Conservation (phyloP, 2,329 filamentous ascomycete genomes). For the Ustulina deusta region DNA sequence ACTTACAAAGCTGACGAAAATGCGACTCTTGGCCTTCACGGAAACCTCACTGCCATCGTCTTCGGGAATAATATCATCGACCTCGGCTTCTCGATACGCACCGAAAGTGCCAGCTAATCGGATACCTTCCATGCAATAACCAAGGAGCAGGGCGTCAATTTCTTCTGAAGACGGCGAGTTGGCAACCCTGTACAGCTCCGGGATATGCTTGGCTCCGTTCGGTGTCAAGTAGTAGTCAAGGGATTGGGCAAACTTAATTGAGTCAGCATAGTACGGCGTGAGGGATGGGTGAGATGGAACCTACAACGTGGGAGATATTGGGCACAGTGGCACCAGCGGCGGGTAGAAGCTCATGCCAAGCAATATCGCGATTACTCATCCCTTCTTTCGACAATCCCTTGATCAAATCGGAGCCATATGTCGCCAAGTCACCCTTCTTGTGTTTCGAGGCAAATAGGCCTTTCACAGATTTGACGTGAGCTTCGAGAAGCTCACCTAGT, state of each 20-base stretch:
- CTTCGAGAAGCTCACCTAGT: conserved; percentile 62
- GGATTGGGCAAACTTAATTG: conserved; percentile 73
- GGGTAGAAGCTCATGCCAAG: conserved; percentile 77
- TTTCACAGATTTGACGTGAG: conserved; percentile 35
- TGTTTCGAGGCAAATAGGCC: conserved; percentile 57
- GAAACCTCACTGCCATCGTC: conserved; percentile 64
- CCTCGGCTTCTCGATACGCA: conserved; percentile 68
- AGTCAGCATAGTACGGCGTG: conserved; percentile 36
- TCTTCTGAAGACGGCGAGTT: conserved; percentile 65
- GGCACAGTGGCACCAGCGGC: conserved; percentile 75
- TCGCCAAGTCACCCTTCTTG: conserved; percentile 66
- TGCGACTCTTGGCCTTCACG: conserved; percentile 67
- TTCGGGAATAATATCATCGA: conserved; percentile 59
- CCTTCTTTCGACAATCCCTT: conserved; percentile 74
- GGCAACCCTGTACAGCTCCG: conserved; percentile 71
- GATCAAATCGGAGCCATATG: conserved; percentile 74
- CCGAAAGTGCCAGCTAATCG: conserved; percentile 74
- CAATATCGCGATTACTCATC: conserved; percentile 72
- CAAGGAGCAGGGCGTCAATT: conserved; percentile 72
- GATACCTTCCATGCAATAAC: conserved; percentile 78
- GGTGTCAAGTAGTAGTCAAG: conserved; percentile 78
- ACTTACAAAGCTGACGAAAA: conserved; percentile 73
- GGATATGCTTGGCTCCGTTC: conserved; percentile 65
- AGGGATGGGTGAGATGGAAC: conserved; percentile 42
- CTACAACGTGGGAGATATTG: conserved; percentile 75